A percentile compares a stretch with the other conserved stretches of the same genome.
Evolutionary conservation across 108 stramenopile species (phyloP).

Genomic region (Craspedostauros australis): DNA sequence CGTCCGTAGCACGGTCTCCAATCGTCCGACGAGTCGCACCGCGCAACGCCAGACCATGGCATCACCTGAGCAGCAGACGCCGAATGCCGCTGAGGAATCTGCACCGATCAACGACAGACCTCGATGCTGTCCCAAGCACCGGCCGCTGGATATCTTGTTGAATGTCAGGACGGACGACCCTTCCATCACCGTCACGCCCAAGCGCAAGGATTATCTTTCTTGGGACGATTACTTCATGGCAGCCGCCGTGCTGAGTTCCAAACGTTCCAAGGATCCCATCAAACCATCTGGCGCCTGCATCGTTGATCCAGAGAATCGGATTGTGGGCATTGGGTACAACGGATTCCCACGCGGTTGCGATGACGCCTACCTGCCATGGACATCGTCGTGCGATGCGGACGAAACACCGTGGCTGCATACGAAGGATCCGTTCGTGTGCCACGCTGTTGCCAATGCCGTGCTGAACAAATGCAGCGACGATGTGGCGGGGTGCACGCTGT

Average conservation of each 20-base stretch:
- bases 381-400: conserved; percentile 5
- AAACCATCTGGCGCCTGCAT: conserved; percentile 63
- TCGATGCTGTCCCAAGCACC: too few species aligned
- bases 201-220: too few species aligned
- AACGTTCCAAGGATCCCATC: conserved; percentile 91
- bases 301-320: conserved; percentile 70
- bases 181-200: too few species aligned
- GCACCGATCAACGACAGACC: too few species aligned
- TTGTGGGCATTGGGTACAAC: conserved; percentile 96
- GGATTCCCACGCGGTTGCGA: conserved; percentile 92
- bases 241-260: conserved; percentile 81
- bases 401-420: conserved; percentile 64
- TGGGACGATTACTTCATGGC: conserved; percentile 99
- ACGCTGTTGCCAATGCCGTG: conserved; percentile 95
- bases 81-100: too few species aligned
- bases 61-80: too few species aligned
- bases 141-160: too few species aligned
- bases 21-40: too few species aligned
- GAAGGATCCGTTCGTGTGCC: conserved; percentile 88
- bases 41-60: too few species aligned
- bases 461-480: conserved; percentile 91
- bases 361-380: conserved; percentile 89
- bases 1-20: too few species aligned
- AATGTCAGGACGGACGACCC: too few species aligned
- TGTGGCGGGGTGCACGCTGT: conserved; percentile 75